A percentile compares a stretch with the other conserved stretches of the same genome.
Evolutionary conservation across 2,329 filamentous ascomycete species (phyloP).

Genomic region (Colletotrichum camelliae): DNA sequence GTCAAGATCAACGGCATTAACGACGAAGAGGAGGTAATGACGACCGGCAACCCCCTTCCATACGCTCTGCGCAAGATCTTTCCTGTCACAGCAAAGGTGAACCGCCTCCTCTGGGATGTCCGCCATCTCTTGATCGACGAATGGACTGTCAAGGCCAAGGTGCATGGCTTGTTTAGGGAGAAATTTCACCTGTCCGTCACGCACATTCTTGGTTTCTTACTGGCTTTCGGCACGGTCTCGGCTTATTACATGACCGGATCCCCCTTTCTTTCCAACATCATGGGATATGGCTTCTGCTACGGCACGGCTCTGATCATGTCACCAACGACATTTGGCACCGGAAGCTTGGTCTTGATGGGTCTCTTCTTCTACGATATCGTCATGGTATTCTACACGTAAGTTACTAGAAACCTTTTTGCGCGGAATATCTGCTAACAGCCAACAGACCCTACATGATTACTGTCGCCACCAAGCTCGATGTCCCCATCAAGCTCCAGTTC

Average conservation of each 20-base stretch:
- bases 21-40: not conserved
- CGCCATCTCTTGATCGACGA: conserved; percentile 55
- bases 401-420: conserved; percentile 20
- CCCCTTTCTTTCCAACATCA: conserved; percentile 75
- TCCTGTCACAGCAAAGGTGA: not conserved
- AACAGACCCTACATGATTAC: conserved; percentile 81
- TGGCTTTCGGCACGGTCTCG: conserved; percentile 60
- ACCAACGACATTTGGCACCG: conserved; percentile 85
- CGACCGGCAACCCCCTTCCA: conserved; percentile 35
- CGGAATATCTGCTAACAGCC: conserved; percentile 22
- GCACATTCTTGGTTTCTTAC: conserved; percentile 59
- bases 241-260: conserved; percentile 71
- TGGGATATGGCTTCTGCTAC: conserved; percentile 89
- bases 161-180: conserved; percentile 57
- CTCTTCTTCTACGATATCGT: conserved; percentile 96
- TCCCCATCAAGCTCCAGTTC: conserved; percentile 91
- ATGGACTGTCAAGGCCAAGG: conserved; percentile 54
- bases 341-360: conserved; percentile 76
- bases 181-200: conserved; percentile 60
- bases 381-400: conserved; percentile 84
- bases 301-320: conserved; percentile 82
- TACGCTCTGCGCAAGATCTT: conserved; percentile 25
- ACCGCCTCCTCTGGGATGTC: conserved; percentile 50
- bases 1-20: conserved; percentile 13
- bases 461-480: conserved; percentile 87